These are phyloP conservation scores for Talaromyces sp. DNA, from an alignment of 2,329 filamentous ascomycete genomes.

Conservation along the genomic window DNA sequence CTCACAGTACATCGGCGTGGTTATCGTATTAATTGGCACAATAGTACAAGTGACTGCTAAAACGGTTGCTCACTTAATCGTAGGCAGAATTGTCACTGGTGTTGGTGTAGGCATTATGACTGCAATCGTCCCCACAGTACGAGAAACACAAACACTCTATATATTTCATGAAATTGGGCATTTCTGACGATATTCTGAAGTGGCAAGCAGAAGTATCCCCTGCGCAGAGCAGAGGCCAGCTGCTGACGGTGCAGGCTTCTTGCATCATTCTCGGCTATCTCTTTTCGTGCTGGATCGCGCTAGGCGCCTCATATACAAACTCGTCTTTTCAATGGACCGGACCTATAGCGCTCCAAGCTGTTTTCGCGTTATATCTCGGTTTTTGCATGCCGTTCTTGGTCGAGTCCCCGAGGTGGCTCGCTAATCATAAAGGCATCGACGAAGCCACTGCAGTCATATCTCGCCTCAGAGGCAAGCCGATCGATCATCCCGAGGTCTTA, in stretches of 20 bases:
- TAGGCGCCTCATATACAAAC: neutral
- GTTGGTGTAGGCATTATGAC: conserved; percentile 16
- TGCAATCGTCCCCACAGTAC: conserved; percentile 20
- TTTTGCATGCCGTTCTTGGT: conserved; percentile 1
- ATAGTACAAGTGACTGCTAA: neutral
- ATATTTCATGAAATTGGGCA: neutral
- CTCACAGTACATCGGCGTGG: neutral
- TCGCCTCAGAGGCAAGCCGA: neutral
- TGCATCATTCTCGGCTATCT: neutral
- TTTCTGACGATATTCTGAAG: neutral
- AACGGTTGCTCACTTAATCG: conserved; percentile 14
- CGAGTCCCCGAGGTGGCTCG: conserved; percentile 4
- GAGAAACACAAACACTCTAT: neutral
- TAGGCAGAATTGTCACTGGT: conserved; percentile 42
- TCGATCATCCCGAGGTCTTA: neutral
- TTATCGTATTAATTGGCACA: neutral
- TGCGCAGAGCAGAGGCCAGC: neutral
- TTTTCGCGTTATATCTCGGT: neutral
- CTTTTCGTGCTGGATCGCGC: neutral
- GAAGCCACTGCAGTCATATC: neutral
- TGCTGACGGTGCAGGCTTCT: neutral
- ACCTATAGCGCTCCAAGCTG: conserved; percentile 1
- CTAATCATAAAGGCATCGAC: conserved; percentile 2
- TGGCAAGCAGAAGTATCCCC: neutral
- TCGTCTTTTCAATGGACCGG: conserved; percentile 3